phyloP scores from a whole-genome alignment of 768 basidiomycete species.

The Baorangia bicolor region DNA sequence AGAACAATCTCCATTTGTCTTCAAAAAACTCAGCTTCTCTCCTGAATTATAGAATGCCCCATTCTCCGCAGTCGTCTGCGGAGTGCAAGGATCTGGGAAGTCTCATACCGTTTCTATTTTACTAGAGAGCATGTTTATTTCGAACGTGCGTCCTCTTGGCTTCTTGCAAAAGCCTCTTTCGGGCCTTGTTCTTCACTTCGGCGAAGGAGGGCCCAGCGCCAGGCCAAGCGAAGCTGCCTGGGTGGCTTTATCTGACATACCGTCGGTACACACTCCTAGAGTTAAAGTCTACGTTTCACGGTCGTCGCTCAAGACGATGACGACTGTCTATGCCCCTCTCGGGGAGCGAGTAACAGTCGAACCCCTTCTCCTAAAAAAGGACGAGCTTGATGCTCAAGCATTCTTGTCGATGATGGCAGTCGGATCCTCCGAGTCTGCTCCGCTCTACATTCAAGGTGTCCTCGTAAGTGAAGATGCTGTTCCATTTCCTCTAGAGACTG shows the following conservation, averaged over 20 bases:
- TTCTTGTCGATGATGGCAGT: slow-evolving; percentile 77
- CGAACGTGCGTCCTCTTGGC: slow-evolving; percentile 49
- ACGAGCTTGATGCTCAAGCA: slow-evolving; percentile 66
- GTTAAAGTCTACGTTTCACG: slow-evolving; percentile 57
- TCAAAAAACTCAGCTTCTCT: background rate
- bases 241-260: slow-evolving; percentile 43
- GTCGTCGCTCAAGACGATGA: slow-evolving; percentile 62
- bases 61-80: slow-evolving; percentile 73
- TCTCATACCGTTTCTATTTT: slow-evolving; percentile 70
- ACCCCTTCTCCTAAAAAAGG: slow-evolving; percentile 53
- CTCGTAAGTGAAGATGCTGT: slow-evolving; percentile 43
- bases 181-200: slow-evolving; percentile 68
- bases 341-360: slow-evolving; percentile 50
- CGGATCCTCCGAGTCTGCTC: slow-evolving; percentile 57
- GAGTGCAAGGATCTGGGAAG: slow-evolving; percentile 76
- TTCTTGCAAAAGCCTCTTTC: slow-evolving; percentile 51
- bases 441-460: slow-evolving; percentile 68
- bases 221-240: slow-evolving; percentile 69
- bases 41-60: slow-evolving; percentile 55
- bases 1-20: slow-evolving; percentile 9
- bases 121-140: slow-evolving; percentile 69
- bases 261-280: slow-evolving; percentile 29
- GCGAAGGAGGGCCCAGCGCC: slow-evolving; percentile 58
- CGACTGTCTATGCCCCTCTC: slow-evolving; percentile 51
- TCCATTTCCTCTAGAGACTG: background rate